Conservation (phyloP, 164 flowering plant species). For the Dillenia suffruticosa region DNA sequence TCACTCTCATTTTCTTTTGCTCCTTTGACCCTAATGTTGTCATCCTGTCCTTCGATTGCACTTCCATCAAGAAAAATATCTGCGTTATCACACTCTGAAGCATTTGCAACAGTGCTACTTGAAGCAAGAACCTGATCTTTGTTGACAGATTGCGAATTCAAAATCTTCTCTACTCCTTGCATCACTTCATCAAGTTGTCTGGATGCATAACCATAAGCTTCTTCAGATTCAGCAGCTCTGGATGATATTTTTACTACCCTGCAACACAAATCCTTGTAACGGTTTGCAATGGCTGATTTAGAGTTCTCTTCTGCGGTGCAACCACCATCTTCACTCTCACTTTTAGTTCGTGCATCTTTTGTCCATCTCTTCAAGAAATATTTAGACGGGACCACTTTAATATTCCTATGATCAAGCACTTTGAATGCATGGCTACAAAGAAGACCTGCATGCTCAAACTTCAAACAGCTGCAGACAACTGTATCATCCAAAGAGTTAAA, state of each 20-base stretch:
- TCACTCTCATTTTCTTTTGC: constrained; percentile 7
- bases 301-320: constrained; percentile 9
- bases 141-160: constrained; percentile 14
- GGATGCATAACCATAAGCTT: constrained; percentile 26
- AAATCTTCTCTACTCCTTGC: constrained; percentile 29
- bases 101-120: constrained; percentile 20
- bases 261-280: constrained; percentile 27
- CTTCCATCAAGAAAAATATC: constrained; percentile 16
- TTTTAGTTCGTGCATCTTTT: constrained; percentile 18
- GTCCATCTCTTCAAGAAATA: constrained; percentile 21
- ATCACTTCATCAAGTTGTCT: constrained; percentile 27
- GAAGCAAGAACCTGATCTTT: constrained; percentile 13
- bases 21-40: constrained; percentile 1
- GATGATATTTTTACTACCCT: constrained; percentile 22
- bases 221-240: constrained; percentile 29
- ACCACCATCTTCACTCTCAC: background rate
- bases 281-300: constrained; percentile 15
- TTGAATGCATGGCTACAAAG: constrained; percentile 16
- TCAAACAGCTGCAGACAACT: constrained; percentile 15
- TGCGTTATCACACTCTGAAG: constrained; percentile 20
- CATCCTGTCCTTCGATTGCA: constrained; percentile 17
- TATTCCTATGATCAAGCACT: constrained; percentile 10
- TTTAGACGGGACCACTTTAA: constrained; percentile 14
- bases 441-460: constrained; percentile 17
- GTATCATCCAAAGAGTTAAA: constrained; percentile 8